A percentile compares a stretch with the other conserved stretches of the same genome.
phyloP scores from a whole-genome alignment of 768 basidiomycete genomes.

The Suillus bovinus region DNA sequence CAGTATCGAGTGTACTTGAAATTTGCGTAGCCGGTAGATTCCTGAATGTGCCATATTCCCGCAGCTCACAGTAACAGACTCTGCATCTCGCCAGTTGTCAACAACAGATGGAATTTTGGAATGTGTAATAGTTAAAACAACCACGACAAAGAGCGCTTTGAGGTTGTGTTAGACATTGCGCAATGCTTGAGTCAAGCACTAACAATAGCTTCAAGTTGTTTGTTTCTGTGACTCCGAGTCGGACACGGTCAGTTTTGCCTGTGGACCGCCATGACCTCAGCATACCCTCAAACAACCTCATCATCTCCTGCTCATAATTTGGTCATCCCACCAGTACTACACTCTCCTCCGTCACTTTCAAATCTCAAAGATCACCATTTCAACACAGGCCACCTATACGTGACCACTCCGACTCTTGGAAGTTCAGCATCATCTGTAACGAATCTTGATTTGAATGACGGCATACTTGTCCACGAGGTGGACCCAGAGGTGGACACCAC shows the following conservation, averaged over 20 bases:
- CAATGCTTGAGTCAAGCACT: too few species aligned
- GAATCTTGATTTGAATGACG: slow-evolving; percentile 65
- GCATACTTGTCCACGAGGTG: slow-evolving; percentile 70
- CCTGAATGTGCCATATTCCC: too few species aligned
- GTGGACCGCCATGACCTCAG: background rate
- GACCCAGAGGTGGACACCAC: slow-evolving; percentile 60
- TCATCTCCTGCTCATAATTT: slow-evolving; percentile 1
- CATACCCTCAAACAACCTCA: background rate
- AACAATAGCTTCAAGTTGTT: too few species aligned
- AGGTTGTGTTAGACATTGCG: too few species aligned
- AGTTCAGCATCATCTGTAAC: slow-evolving; percentile 73
- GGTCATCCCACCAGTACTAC: background rate
- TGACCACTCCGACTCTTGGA: slow-evolving; percentile 42
- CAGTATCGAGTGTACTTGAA: too few species aligned
- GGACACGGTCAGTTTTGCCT: background rate
- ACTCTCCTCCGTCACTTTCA: background rate
- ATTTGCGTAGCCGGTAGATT: too few species aligned
- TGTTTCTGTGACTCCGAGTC: background rate
- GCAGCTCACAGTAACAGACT: too few species aligned
- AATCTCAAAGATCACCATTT: background rate
- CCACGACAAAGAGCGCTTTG: too few species aligned
- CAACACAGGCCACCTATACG: background rate
- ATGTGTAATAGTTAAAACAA: too few species aligned
- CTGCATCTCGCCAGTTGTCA: too few species aligned
- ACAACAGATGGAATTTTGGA: too few species aligned